A percentile compares a stretch with the other conserved stretches of the same genome.
These are phyloP conservation scores for Fallopia convolvulus DNA, from an alignment of 148 eudicot genomes.

Conservation along the genomic window DNA sequence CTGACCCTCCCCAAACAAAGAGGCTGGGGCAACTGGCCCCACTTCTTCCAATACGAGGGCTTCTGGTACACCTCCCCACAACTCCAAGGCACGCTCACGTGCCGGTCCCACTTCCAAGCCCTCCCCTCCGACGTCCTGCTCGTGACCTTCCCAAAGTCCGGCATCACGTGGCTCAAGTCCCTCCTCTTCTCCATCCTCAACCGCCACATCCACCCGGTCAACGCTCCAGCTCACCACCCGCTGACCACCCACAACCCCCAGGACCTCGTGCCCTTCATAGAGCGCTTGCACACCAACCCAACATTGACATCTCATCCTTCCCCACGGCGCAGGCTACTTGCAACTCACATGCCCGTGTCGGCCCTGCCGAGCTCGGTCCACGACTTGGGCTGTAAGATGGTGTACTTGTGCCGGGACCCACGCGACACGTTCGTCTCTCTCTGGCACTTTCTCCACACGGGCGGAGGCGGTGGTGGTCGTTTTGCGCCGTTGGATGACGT, in stretches of 20 bases:
- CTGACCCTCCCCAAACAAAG: neutral
- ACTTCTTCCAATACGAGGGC: neutral
- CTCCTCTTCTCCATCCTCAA: conserved; percentile 7
- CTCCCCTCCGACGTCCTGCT: conserved; percentile 11
- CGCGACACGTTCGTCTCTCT: conserved; percentile 14
- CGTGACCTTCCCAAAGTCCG: conserved; percentile 10
- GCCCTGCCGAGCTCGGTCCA: conserved; percentile 9
- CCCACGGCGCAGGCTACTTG: conserved; percentile 7
- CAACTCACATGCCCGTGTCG: conserved; percentile 15
- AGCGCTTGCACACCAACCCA: neutral
- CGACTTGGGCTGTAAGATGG: conserved; percentile 6
- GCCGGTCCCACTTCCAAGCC: conserved; percentile 15
- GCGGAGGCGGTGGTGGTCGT: too few species aligned
- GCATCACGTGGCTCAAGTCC: conserved; percentile 23
- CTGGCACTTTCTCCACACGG: conserved; percentile 15
- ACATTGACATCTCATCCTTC: too few species aligned
- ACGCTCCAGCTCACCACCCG: neutral
- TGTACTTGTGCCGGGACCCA: conserved; percentile 19
- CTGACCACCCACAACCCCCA: conserved; percentile 15
- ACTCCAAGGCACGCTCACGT: neutral
- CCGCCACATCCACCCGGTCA: neutral
- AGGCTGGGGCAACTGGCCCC: neutral
- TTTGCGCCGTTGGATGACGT: neutral
- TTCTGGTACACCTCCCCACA: neutral
- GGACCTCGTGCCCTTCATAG: conserved; percentile 13